Evolutionary conservation across 345 rosid species (phyloP).

Genomic region (Brassica carinata): DNA sequence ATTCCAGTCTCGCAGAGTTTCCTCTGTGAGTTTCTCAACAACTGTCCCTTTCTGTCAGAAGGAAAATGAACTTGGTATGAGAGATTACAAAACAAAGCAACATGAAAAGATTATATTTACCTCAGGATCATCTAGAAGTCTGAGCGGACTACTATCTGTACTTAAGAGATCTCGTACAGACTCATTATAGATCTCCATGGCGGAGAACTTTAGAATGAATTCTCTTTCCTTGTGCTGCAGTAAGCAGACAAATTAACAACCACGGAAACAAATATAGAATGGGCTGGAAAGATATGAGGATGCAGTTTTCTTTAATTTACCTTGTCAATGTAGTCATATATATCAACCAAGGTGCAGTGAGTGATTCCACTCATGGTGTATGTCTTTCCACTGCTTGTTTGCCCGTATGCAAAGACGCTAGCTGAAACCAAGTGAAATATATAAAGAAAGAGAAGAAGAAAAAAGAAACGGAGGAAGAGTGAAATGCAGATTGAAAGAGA

Average conservation of each 20-base stretch:
- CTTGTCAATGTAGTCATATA: constrained; percentile 72
- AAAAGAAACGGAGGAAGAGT: constrained; percentile 26
- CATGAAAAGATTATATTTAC: constrained; percentile 47
- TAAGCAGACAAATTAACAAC: constrained; percentile 8
- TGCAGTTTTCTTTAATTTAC: constrained; percentile 40
- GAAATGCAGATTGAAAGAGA: constrained; percentile 35
- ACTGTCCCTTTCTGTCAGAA: constrained; percentile 76
- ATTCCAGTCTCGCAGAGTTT: constrained; percentile 67
- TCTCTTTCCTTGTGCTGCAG: constrained; percentile 82
- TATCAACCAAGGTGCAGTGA: constrained; percentile 70
- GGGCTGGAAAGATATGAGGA: background rate
- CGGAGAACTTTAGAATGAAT: constrained; percentile 77
- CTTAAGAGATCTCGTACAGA: constrained; percentile 90
- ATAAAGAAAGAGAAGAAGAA: constrained; percentile 6
- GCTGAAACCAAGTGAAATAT: constrained; percentile 52
- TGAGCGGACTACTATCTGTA: constrained; percentile 65
- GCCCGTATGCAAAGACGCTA: constrained; percentile 97
- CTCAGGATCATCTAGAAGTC: constrained; percentile 96
- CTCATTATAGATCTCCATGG: constrained; percentile 96
- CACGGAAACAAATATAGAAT: background rate
- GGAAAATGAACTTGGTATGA: background rate
- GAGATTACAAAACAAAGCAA: background rate
- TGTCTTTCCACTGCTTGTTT: constrained; percentile 97
- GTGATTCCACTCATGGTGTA: constrained; percentile 91
- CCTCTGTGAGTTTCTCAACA: constrained; percentile 87